Conservation (phyloP, 345 rosid genomes). For the Arabis hirsuta region DNA sequence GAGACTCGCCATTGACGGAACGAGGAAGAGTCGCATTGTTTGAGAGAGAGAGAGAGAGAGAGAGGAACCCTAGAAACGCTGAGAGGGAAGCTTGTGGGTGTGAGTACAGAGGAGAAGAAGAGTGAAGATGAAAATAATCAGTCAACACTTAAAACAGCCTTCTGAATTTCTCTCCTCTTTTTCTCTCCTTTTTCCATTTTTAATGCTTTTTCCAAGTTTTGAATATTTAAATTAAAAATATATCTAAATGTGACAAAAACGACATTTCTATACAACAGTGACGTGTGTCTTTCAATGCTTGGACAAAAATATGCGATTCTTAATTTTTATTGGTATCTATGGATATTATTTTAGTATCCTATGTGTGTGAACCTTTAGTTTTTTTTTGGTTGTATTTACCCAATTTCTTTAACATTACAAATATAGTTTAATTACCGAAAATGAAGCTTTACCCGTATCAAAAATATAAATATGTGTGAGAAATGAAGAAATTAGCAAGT, state of each 20-base stretch:
- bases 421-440: neutral
- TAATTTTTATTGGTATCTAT: neutral
- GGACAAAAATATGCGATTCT: conserved; percentile 1
- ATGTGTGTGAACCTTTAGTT: neutral
- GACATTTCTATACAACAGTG: conserved; percentile 28
- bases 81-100: conserved; percentile 19
- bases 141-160: conserved; percentile 34
- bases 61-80: conserved; percentile 40
- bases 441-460: neutral
- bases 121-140: conserved; percentile 37
- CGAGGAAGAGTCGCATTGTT: conserved; percentile 32
- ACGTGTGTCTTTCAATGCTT: conserved; percentile 37
- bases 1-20: conserved; percentile 24
- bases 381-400: conserved; percentile 6
- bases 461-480: neutral
- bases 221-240: conserved; percentile 5
- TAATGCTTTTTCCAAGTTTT: neutral
- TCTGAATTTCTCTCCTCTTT: neutral
- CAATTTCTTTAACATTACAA: neutral
- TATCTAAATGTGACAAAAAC: conserved; percentile 38
- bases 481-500: conserved; percentile 16
- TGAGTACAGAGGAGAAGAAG: conserved; percentile 18
- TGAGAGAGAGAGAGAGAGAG: neutral
- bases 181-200: neutral
- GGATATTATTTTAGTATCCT: conserved; percentile 20